phyloP scores from a whole-genome alignment of 192 early-diverging fungal species.

The Coemansia sp. region DNA sequence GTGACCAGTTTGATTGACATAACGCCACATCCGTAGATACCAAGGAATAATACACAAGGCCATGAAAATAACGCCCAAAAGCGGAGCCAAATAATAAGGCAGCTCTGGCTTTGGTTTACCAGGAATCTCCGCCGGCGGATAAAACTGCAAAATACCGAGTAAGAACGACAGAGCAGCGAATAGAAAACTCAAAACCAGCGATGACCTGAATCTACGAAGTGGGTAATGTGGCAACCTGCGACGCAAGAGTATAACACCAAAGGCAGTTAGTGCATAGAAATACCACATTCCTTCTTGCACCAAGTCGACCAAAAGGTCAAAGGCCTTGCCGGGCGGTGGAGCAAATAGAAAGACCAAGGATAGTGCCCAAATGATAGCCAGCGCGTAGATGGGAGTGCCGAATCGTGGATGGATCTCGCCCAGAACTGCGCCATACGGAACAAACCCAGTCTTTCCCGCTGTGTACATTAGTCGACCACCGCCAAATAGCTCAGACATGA shows the following conservation, averaged over 20 bases:
- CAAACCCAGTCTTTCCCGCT: slow-evolving; percentile 55
- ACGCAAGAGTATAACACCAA: slow-evolving; percentile 59
- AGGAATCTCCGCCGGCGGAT: slow-evolving; percentile 41
- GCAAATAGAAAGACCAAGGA: slow-evolving; percentile 55
- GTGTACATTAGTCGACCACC: slow-evolving; percentile 58
- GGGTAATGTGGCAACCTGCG: slow-evolving; percentile 45
- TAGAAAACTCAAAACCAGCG: slow-evolving; percentile 37
- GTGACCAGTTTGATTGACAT: slow-evolving; percentile 35
- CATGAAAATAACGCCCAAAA: slow-evolving; percentile 49
- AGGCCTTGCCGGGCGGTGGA: slow-evolving; percentile 59
- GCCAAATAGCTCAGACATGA: slow-evolving; percentile 57
- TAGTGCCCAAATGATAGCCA: slow-evolving; percentile 51
- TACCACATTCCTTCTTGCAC: slow-evolving; percentile 62
- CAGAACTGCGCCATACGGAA: slow-evolving; percentile 53
- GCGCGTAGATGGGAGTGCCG: slow-evolving; percentile 56
- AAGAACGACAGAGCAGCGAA: slow-evolving; percentile 42
- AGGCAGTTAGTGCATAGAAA: slow-evolving; percentile 60
- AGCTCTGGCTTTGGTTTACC: slow-evolving; percentile 30
- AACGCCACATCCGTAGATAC: slow-evolving; percentile 51
- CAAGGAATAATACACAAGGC: slow-evolving; percentile 36
- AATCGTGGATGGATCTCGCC: slow-evolving; percentile 49
- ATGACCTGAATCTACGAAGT: slow-evolving; percentile 38
- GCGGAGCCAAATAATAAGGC: slow-evolving; percentile 48
- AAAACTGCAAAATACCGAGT: slow-evolving; percentile 50
- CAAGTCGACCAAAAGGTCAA: slow-evolving; percentile 61